Conservation (phyloP, 2,329 filamentous ascomycete genomes). For the Diaporthe sp. region DNA sequence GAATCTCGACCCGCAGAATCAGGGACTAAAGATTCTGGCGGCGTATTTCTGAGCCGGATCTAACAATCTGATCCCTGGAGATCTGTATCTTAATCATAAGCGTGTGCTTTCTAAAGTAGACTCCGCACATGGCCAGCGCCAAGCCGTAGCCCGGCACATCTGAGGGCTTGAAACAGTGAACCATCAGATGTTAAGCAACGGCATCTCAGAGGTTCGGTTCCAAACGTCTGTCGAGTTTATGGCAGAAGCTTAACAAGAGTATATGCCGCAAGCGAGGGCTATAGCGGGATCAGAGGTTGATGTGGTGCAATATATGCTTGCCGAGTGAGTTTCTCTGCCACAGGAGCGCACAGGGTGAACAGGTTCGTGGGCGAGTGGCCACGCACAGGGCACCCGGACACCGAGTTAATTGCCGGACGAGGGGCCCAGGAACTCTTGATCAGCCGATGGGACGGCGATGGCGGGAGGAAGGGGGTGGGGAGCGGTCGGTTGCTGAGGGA, state of each 20-base stretch:
- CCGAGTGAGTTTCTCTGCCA: not conserved
- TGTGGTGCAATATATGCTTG: not conserved
- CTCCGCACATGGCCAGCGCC: not conserved
- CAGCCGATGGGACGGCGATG: slow-evolving; percentile 17
- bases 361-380: not conserved
- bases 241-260: not conserved
- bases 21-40: not conserved
- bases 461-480: not conserved
- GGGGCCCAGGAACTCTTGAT: not conserved
- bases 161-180: slow-evolving; percentile 14
- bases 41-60: not conserved
- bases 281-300: not conserved
- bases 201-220: not conserved
- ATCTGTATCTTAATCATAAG: slow-evolving; percentile 6
- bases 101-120: not conserved
- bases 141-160: not conserved
- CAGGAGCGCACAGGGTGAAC: not conserved
- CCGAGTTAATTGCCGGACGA: slow-evolving; percentile 15
- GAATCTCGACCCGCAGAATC: not conserved
- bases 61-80: slow-evolving; percentile 9
- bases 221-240: not conserved
- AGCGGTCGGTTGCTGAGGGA: not conserved
- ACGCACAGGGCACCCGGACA: slow-evolving; percentile 6
- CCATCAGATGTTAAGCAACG: not conserved
- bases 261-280: not conserved